A percentile compares a stretch with the other conserved stretches of the same genome.
Evolutionary conservation across 2,329 filamentous ascomycete genomes (phyloP).

Genomic region (Fusarium sp.): DNA sequence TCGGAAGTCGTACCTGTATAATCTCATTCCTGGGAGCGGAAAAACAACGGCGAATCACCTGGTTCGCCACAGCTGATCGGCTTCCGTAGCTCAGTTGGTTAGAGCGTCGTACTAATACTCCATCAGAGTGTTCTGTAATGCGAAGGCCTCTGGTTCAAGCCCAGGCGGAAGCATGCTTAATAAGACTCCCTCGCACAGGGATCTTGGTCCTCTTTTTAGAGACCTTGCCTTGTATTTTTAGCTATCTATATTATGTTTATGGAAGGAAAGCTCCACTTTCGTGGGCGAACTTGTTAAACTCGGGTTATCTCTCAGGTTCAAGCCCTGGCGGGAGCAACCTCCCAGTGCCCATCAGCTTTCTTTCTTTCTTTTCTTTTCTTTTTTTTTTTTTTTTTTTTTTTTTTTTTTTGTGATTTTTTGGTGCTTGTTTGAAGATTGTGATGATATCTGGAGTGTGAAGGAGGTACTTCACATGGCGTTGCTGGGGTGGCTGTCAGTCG

Average conservation of each 20-base stretch:
- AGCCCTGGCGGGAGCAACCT: slow-evolving; percentile 42
- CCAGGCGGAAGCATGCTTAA: too few species aligned
- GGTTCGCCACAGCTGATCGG: slow-evolving; percentile 28
- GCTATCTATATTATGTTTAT: too few species aligned
- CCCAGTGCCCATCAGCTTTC: slow-evolving; percentile 32
- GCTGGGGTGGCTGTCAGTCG: background rate
- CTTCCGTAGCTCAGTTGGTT: slow-evolving; percentile 48
- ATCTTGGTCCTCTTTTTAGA: too few species aligned
- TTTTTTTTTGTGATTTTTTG: background rate
- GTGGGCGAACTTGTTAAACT: too few species aligned
- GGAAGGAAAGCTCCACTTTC: too few species aligned
- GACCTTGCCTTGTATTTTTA: too few species aligned
- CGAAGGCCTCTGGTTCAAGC: slow-evolving; percentile 47
- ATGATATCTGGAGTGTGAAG: background rate
- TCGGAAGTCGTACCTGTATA: background rate
- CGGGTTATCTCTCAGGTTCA: too few species aligned
- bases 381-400: slow-evolving; percentile 4
- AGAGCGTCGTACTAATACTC: slow-evolving; percentile 47
- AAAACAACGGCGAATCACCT: slow-evolving; percentile 1
- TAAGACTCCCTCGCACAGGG: too few species aligned
- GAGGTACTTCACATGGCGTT: background rate
- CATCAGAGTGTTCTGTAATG: slow-evolving; percentile 42
- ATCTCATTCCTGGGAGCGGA: background rate
- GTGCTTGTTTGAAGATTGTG: background rate
- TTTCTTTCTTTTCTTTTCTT: slow-evolving; percentile 8